Conservation (phyloP, 73 alveolate species). For the Stentor coeruleus region DNA sequence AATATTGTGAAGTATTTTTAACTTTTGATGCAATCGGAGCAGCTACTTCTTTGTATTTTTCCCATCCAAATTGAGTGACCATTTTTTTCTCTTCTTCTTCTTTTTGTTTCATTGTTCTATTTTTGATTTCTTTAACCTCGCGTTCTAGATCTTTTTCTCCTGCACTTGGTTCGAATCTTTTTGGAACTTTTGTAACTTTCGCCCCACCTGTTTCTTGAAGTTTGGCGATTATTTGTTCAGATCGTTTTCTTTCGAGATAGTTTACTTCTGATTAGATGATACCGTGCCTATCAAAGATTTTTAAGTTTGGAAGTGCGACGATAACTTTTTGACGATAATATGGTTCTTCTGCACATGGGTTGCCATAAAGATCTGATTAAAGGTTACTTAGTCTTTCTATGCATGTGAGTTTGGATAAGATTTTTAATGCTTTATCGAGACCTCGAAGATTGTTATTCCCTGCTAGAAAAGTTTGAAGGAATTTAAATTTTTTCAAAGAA, state of each 20-base stretch:
- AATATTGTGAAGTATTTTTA: conserved; percentile 66
- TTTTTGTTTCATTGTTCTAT: conserved; percentile 42
- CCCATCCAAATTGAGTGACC: not conserved
- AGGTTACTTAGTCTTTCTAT: conserved; percentile 53
- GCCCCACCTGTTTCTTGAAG: conserved; percentile 47
- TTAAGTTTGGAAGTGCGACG: conserved; percentile 72
- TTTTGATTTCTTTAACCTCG: conserved; percentile 68
- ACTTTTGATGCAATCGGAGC: conserved; percentile 66
- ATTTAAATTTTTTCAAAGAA: conserved; percentile 73
- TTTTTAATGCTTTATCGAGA: conserved; percentile 73
- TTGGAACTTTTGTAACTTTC: conserved; percentile 46
- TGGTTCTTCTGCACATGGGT: conserved; percentile 97
- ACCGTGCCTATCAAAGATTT: conserved; percentile 86
- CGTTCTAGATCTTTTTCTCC: conserved; percentile 85
- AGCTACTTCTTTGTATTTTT: conserved; percentile 53
- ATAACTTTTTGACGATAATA: conserved; percentile 90
- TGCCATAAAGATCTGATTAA: conserved; percentile 31
- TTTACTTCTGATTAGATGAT: conserved; percentile 52
- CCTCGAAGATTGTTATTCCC: conserved; percentile 82
- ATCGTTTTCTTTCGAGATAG: conserved; percentile 80
- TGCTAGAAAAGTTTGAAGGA: conserved; percentile 76
- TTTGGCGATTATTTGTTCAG: conserved; percentile 60
- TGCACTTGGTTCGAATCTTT: conserved; percentile 60
- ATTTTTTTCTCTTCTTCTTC: conserved; percentile 42
- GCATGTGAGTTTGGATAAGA: conserved; percentile 68